Evolutionary conservation across 768 basidiomycete genomes (phyloP).

Genomic region (Mycena polygramma): DNA sequence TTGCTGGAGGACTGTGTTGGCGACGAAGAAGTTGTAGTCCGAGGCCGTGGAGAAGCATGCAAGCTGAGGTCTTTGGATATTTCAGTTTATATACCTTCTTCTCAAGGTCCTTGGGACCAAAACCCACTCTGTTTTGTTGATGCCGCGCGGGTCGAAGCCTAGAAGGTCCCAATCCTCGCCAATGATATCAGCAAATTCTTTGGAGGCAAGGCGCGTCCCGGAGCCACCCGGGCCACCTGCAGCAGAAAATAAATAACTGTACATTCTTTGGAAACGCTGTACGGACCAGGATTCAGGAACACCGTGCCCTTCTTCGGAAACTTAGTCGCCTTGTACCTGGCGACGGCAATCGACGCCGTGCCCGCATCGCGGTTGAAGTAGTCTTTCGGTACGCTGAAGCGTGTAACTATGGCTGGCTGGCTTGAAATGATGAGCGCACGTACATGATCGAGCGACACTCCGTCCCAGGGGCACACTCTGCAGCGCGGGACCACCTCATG

Average conservation of each 20-base stretch:
- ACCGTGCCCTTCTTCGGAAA: constrained; percentile 40
- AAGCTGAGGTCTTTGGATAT: constrained; percentile 33
- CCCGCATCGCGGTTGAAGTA: constrained; percentile 39
- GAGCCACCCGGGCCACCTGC: constrained; percentile 45
- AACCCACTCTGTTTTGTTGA: constrained; percentile 39
- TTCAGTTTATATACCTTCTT: neutral
- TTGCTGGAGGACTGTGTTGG: constrained; percentile 42
- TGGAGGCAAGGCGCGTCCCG: constrained; percentile 36
- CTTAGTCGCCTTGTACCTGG: constrained; percentile 36
- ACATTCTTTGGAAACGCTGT: neutral
- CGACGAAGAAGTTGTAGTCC: constrained; percentile 33
- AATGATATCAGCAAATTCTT: constrained; percentile 36
- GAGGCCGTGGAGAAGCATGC: constrained; percentile 33
- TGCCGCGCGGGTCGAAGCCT: constrained; percentile 47
- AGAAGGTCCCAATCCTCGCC: constrained; percentile 46
- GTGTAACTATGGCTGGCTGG: neutral
- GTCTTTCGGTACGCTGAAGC: constrained; percentile 42
- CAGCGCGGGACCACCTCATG: constrained; percentile 7
- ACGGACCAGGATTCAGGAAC: constrained; percentile 42
- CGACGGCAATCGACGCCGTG: constrained; percentile 39
- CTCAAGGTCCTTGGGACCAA: too few species aligned
- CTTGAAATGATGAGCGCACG: neutral
- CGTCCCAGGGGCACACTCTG: constrained; percentile 15
- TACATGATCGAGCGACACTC: constrained; percentile 18
- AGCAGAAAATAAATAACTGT: neutral